Percentiles rank a stretch among this genome's conserved stretches.
These are phyloP conservation scores for Hypomontagnella submonticulosa DNA, from an alignment of 495 filamentous ascomycete genomes.

Conservation along the genomic window DNA sequence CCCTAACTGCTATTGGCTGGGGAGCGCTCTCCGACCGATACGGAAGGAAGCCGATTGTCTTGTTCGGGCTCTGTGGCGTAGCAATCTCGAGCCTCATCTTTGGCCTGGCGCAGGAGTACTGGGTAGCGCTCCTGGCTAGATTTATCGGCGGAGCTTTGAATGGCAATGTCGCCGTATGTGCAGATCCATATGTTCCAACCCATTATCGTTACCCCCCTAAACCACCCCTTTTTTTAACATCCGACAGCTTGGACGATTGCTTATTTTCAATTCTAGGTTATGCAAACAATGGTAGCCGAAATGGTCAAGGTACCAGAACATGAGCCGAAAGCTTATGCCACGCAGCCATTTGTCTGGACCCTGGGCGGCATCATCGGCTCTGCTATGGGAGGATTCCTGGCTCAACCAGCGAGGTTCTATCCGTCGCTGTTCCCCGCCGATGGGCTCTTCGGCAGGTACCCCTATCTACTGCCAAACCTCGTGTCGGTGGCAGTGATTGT, in stretches of 20 bases:
- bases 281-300: slow-evolving; percentile 91
- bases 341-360: slow-evolving; percentile 94
- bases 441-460: slow-evolving; percentile 78
- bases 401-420: slow-evolving; percentile 79
- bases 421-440: slow-evolving; percentile 74
- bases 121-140: slow-evolving; percentile 79
- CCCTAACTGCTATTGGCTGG: slow-evolving; percentile 83
- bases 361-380: slow-evolving; percentile 85
- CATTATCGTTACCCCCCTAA: not conserved
- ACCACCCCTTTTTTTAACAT: not conserved
- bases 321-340: slow-evolving; percentile 83
- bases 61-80: slow-evolving; percentile 83
- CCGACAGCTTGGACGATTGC: not conserved
- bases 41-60: slow-evolving; percentile 83
- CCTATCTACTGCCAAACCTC: slow-evolving; percentile 86
- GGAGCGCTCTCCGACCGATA: slow-evolving; percentile 83
- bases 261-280: slow-evolving; percentile 56
- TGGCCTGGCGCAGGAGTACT: slow-evolving; percentile 80
- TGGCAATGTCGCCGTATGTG: slow-evolving; percentile 63
- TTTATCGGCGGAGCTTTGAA: slow-evolving; percentile 87
- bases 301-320: slow-evolving; percentile 85
- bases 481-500: slow-evolving; percentile 78
- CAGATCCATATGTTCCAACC: slow-evolving; percentile 1
- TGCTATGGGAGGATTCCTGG: slow-evolving; percentile 81
- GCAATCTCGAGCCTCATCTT: slow-evolving; percentile 88